Conservation (phyloP, 345 rosid genomes). For the Corchorus capsularis region DNA sequence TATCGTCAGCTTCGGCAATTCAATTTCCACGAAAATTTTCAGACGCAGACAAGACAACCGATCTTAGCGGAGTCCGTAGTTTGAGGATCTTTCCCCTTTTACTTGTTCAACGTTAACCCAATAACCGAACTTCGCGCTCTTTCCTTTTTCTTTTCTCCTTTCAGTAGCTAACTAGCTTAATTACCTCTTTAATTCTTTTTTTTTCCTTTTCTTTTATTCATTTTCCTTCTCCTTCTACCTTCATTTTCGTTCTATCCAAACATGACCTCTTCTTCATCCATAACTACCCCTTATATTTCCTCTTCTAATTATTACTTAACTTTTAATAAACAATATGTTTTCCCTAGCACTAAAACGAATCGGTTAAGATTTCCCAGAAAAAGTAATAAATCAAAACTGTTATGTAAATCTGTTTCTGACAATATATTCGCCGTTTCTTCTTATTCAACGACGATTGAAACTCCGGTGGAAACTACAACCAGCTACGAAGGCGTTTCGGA, state of each 20-base stretch:
- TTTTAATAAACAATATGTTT: neutral
- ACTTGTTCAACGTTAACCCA: neutral
- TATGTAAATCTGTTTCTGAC: constrained; percentile 10
- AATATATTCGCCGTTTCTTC: constrained; percentile 19
- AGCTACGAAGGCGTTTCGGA: constrained; percentile 25
- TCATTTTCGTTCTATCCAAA: constrained; percentile 16
- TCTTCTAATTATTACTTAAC: neutral
- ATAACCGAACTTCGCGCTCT: neutral
- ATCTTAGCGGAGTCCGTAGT: neutral
- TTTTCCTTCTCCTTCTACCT: neutral
- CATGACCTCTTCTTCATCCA: constrained; percentile 35
- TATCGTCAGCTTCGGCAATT: neutral
- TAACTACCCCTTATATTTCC: neutral
- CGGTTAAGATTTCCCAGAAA: neutral
- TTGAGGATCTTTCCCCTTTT: constrained; percentile 26
- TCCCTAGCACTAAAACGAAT: neutral
- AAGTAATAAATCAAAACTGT: neutral
- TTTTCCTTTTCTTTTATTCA: neutral
- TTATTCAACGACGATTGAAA: constrained; percentile 21
- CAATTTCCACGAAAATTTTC: constrained; percentile 12
- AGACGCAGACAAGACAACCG: neutral
- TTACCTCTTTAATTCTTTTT: neutral
- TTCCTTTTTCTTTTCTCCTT: neutral
- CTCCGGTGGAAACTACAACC: constrained; percentile 16
- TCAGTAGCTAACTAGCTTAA: neutral